Conservation (phyloP, 176 grass and related monocot genomes). For the Phoenix dactylifera region DNA sequence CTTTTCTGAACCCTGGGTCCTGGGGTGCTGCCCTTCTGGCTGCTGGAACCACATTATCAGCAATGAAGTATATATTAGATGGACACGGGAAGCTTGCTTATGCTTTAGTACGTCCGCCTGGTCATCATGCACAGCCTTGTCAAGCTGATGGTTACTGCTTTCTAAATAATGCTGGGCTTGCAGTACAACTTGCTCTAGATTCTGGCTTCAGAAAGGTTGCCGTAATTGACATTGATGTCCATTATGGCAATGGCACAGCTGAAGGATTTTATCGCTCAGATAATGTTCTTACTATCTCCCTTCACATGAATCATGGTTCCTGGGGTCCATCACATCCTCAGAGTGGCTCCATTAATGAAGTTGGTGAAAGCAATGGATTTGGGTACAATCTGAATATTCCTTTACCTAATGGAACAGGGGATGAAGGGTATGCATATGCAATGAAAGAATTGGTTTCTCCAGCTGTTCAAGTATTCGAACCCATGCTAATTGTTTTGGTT, state of each 20-base stretch:
- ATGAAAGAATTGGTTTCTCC: slow-evolving; percentile 66
- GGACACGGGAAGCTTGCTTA: slow-evolving; percentile 54
- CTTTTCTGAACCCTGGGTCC: slow-evolving; percentile 78
- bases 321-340: slow-evolving; percentile 76
- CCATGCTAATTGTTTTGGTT: slow-evolving; percentile 70
- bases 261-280: slow-evolving; percentile 68
- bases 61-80: slow-evolving; percentile 66
- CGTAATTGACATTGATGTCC: slow-evolving; percentile 70
- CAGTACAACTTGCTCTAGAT: slow-evolving; percentile 66
- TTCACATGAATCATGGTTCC: slow-evolving; percentile 86
- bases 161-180: slow-evolving; percentile 77
- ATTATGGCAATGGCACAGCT: slow-evolving; percentile 79
- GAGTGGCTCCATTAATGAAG: slow-evolving; percentile 50
- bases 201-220: slow-evolving; percentile 39
- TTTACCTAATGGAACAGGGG: slow-evolving; percentile 86
- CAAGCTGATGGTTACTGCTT: slow-evolving; percentile 82
- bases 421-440: slow-evolving; percentile 67
- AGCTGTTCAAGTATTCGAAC: slow-evolving; percentile 50
- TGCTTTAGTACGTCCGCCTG: slow-evolving; percentile 64
- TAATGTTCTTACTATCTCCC: slow-evolving; percentile 58
- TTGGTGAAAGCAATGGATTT: slow-evolving; percentile 61
- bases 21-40: slow-evolving; percentile 77
- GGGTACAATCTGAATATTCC: slow-evolving; percentile 93
- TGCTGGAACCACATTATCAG: slow-evolving; percentile 60
- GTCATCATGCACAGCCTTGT: slow-evolving; percentile 74